phyloP scores from a whole-genome alignment of 345 rosid species.

The Microcos paniculata region DNA sequence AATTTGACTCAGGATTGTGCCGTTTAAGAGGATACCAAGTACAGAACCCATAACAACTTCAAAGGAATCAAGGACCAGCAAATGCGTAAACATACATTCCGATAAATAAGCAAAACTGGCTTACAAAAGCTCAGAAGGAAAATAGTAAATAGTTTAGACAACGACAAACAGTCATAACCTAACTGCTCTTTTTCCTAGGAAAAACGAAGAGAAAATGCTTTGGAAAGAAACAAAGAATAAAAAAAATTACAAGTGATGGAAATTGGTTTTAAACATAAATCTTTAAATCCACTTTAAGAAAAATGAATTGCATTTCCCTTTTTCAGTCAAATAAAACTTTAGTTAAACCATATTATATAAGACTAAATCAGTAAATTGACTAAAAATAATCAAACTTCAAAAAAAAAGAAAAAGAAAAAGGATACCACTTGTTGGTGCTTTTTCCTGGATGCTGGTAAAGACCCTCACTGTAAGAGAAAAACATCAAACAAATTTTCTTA shows the following conservation, averaged over 20 bases:
- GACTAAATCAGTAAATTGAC: no score
- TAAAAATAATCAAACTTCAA: background rate
- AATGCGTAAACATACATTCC: background rate
- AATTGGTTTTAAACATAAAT: no score
- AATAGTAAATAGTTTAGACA: background rate
- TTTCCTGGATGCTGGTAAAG: slow-evolving; percentile 91
- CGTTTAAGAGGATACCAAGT: slow-evolving; percentile 59
- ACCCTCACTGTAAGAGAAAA: slow-evolving; percentile 64
- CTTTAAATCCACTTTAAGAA: background rate
- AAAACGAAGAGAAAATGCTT: background rate
- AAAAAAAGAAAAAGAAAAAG: slow-evolving; percentile 37
- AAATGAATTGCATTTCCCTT: background rate
- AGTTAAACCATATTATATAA: no score
- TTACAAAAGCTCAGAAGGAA: background rate
- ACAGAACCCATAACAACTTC: slow-evolving; percentile 67
- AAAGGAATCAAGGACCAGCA: slow-evolving; percentile 34
- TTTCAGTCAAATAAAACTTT: no score
- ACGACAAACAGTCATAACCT: background rate
- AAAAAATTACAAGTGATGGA: background rate
- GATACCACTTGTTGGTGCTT: slow-evolving; percentile 86
- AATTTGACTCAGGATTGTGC: slow-evolving; percentile 71
- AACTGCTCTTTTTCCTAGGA: background rate
- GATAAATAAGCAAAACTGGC: background rate
- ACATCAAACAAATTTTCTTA: background rate
- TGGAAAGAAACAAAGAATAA: background rate